Conservation (phyloP, 2,329 filamentous ascomycete species). For the Passalora sequoiae region DNA sequence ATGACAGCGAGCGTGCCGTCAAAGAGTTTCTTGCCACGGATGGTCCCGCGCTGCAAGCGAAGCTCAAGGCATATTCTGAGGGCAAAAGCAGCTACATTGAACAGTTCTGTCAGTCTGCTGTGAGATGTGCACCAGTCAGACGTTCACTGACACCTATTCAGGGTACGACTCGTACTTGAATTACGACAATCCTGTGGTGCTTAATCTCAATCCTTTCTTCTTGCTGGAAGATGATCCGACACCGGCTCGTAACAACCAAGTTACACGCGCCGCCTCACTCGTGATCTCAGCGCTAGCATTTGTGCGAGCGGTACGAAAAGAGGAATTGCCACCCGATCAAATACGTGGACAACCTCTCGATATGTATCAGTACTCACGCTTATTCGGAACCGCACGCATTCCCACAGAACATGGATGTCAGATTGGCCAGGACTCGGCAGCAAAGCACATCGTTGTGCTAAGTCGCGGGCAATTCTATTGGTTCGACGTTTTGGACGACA, state of each 20-base stretch:
- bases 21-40: constrained; percentile 76
- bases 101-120: constrained; percentile 75
- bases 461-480: constrained; percentile 97
- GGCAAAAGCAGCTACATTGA: constrained; percentile 96
- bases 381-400: constrained; percentile 91
- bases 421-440: constrained; percentile 89
- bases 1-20: constrained; percentile 73
- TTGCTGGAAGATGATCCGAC: constrained; percentile 95
- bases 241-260: constrained; percentile 91
- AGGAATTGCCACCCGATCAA: constrained; percentile 86
- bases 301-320: constrained; percentile 83
- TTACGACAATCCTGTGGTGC: constrained; percentile 92
- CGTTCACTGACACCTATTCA: constrained; percentile 36
- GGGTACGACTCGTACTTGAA: constrained; percentile 99
- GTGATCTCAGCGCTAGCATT: constrained; percentile 88
- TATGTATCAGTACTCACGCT: constrained; percentile 96
- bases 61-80: constrained; percentile 81
- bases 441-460: constrained; percentile 88
- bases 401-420: constrained; percentile 92
- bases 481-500: constrained; percentile 95
- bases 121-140: background rate
- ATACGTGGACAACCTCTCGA: constrained; percentile 78
- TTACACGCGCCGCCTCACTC: constrained; percentile 86
- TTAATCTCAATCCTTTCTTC: constrained; percentile 98
- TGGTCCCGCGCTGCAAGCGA: constrained; percentile 80